Conservation (phyloP, 805 yeast species). For the Monosporozyma aerobia region DNA sequence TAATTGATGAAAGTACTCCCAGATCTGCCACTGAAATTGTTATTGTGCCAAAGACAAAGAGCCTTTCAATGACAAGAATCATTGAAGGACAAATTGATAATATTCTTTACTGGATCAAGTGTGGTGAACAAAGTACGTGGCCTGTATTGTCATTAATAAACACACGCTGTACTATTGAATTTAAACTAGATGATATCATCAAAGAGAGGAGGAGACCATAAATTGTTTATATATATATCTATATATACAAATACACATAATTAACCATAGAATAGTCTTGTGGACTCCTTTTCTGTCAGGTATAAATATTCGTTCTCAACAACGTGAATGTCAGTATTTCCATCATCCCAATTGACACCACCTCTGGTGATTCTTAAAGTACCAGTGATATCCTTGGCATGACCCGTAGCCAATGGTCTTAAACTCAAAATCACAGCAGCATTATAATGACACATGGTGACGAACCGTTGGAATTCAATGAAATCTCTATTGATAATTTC, state of each 20-base stretch:
- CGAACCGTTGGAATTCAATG: constrained; percentile 22
- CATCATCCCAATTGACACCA: constrained; percentile 26
- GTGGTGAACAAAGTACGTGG: constrained; percentile 93
- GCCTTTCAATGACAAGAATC: constrained; percentile 63
- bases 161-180: constrained; percentile 86
- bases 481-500: constrained; percentile 8
- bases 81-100: constrained; percentile 73
- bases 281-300: constrained; percentile 46
- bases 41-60: constrained; percentile 77
- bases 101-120: constrained; percentile 78
- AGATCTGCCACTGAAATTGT: constrained; percentile 75
- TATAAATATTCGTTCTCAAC: constrained; percentile 58
- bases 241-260: background rate
- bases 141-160: constrained; percentile 75
- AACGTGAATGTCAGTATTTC: constrained; percentile 24
- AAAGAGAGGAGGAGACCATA: constrained; percentile 23
- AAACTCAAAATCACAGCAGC: constrained; percentile 35
- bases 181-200: constrained; percentile 70
- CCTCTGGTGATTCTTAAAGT: constrained; percentile 54
- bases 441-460: constrained; percentile 16
- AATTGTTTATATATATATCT: background rate
- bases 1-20: constrained; percentile 83
- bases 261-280: constrained; percentile 34
- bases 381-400: constrained; percentile 79
- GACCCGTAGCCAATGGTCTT: constrained; percentile 66